These are phyloP conservation scores for Pythium dissimile DNA, from an alignment of 352 stramenopile species.

Conservation along the genomic window DNA sequence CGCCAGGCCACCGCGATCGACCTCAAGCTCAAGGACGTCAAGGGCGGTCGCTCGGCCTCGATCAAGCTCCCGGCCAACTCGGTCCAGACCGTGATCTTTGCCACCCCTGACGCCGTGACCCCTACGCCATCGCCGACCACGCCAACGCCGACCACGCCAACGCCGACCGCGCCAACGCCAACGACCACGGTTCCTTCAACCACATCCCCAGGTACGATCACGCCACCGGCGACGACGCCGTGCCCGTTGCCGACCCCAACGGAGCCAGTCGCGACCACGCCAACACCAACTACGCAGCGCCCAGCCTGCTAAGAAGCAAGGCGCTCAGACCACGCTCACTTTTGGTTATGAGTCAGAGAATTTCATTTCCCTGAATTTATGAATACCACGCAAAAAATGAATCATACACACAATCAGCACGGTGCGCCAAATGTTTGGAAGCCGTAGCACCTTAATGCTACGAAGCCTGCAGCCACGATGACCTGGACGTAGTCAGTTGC, in stretches of 20 bases:
- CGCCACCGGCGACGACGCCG: constrained; percentile 25
- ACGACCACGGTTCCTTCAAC: background rate
- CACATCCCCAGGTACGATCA: constrained; percentile 17
- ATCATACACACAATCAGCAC: too few species aligned
- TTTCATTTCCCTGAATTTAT: too few species aligned
- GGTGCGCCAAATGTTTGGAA: too few species aligned
- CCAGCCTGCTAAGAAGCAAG: background rate
- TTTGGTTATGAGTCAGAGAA: too few species aligned
- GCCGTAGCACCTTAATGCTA: too few species aligned
- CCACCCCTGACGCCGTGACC: constrained; percentile 7
- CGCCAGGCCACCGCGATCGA: background rate
- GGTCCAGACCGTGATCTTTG: background rate
- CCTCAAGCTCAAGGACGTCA: background rate
- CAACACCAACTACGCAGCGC: background rate
- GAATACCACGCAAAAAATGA: too few species aligned
- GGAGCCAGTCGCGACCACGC: background rate
- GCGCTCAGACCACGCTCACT: too few species aligned
- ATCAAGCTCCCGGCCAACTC: background rate
- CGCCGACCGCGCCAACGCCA: too few species aligned
- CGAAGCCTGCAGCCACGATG: too few species aligned
- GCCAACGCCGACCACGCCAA: constrained; percentile 1
- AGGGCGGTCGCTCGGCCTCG: background rate
- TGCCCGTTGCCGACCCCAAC: background rate
- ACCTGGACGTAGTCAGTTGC: too few species aligned
- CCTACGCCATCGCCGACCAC: constrained; percentile 34